phyloP scores from a whole-genome alignment of 2,329 filamentous ascomycete genomes.

The Phoma sp. region DNA sequence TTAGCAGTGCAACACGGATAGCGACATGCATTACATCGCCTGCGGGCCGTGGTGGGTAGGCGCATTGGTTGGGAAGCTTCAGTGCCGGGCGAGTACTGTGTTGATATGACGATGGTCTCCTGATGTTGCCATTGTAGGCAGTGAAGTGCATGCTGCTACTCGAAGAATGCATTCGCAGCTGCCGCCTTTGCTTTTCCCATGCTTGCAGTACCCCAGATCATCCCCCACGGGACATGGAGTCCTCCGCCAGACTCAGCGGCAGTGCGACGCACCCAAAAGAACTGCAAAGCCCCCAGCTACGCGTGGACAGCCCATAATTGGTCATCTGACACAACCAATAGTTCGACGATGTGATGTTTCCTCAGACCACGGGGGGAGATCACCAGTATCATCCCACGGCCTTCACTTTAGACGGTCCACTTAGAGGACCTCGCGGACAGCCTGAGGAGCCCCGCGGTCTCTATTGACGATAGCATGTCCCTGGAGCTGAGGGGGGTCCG shows the following conservation, averaged over 20 bases:
- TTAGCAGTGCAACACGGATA: constrained; percentile 21
- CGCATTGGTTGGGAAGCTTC: constrained; percentile 14
- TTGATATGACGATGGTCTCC: constrained; percentile 25
- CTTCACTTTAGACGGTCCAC: constrained; percentile 7
- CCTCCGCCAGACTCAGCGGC: constrained; percentile 21
- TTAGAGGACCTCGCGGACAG: neutral
- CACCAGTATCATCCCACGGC: constrained; percentile 17
- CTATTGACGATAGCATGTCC: neutral
- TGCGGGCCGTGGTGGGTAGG: constrained; percentile 8
- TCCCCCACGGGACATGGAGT: constrained; percentile 25
- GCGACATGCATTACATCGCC: constrained; percentile 17
- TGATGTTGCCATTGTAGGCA: constrained; percentile 12
- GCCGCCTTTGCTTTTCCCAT: constrained; percentile 23
- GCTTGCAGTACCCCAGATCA: constrained; percentile 28
- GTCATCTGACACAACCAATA: constrained; percentile 23
- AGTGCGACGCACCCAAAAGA: constrained; percentile 28
- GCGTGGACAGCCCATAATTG: constrained; percentile 19
- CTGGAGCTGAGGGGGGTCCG: constrained; percentile 1
- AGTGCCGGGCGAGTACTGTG: constrained; percentile 17
- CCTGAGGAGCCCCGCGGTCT: too few species aligned
- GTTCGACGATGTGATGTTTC: constrained; percentile 8
- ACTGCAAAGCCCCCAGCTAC: constrained; percentile 21
- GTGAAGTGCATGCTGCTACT: constrained; percentile 3
- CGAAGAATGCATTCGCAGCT: constrained; percentile 12
- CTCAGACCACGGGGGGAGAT: constrained; percentile 15